A percentile compares a stretch with the other conserved stretches of the same genome.
Conservation (phyloP, 2,329 filamentous ascomycete species). For the Ophiostoma ips region DNA sequence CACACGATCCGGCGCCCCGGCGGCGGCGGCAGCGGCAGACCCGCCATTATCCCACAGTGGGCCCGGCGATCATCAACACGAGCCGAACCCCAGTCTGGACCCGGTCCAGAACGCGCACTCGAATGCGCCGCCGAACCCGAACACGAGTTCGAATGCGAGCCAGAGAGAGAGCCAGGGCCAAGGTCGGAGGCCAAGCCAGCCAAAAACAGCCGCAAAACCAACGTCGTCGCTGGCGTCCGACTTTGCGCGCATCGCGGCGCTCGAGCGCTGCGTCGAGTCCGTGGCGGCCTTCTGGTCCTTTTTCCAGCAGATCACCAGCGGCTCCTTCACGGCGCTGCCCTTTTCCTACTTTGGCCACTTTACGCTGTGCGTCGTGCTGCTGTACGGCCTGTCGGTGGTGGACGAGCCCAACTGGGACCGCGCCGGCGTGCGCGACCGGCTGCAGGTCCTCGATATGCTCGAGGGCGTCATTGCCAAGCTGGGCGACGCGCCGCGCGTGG, state of each 20-base stretch:
- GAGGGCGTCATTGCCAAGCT: conserved; percentile 15
- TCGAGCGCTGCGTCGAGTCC: conserved; percentile 15
- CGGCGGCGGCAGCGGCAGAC: too few relatives aligned
- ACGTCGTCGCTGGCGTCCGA: conserved; percentile 5
- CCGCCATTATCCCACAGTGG: too few relatives aligned
- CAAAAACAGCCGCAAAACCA: background rate
- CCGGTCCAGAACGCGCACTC: too few relatives aligned
- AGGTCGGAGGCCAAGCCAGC: background rate
- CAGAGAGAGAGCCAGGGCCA: background rate
- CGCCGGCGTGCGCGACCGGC: conserved; percentile 16
- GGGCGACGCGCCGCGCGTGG: conserved; percentile 1
- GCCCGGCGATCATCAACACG: too few relatives aligned
- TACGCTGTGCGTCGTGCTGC: conserved; percentile 20
- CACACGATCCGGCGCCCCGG: too few relatives aligned
- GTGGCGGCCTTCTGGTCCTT: conserved; percentile 22
- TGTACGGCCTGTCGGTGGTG: conserved; percentile 21
- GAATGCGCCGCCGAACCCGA: too few relatives aligned
- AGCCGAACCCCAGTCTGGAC: too few relatives aligned
- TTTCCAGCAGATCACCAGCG: conserved; percentile 20
- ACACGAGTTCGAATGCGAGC: too few relatives aligned
- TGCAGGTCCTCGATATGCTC: conserved; percentile 23
- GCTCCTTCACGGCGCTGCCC: conserved; percentile 20
- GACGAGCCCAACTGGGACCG: conserved; percentile 28
- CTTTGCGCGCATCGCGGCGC: conserved; percentile 9
- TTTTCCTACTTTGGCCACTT: conserved; percentile 23